These are phyloP conservation scores for Alternaria sp. DNA, from an alignment of 2,329 filamentous ascomycete species.

Conservation along the genomic window DNA sequence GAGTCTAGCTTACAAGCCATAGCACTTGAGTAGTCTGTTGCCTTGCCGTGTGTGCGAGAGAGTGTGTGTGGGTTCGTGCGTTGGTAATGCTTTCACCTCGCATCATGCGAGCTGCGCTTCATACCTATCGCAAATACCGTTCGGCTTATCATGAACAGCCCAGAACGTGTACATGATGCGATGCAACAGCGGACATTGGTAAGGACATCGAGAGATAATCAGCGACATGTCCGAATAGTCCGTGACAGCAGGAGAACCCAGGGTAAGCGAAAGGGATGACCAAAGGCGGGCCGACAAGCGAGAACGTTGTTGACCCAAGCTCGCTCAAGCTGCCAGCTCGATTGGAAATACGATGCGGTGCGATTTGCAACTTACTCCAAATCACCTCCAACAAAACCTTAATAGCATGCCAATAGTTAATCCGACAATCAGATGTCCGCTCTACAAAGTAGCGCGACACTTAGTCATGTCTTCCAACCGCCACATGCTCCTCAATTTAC, in stretches of 20 bases:
- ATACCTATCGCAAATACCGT: neutral
- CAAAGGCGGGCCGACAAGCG: constrained; percentile 1
- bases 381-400: neutral
- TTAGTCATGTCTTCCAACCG: neutral
- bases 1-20: neutral
- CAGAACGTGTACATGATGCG: neutral
- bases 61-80: neutral
- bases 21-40: neutral
- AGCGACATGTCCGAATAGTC: neutral
- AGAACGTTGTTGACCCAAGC: neutral
- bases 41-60: neutral
- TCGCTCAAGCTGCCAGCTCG: neutral
- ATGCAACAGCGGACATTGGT: neutral
- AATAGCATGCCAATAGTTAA: neutral
- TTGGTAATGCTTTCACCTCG: neutral
- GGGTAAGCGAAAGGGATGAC: neutral
- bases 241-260: neutral
- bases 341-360: neutral
- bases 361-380: neutral
- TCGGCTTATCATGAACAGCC: too few relatives aligned
- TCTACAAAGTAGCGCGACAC: neutral
- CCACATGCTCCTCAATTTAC: neutral
- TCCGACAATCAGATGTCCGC: neutral
- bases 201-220: neutral
- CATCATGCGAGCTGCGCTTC: neutral